These are phyloP conservation scores for Patellaria atrata DNA, from an alignment of 495 filamentous ascomycete genomes.

Conservation along the genomic window DNA sequence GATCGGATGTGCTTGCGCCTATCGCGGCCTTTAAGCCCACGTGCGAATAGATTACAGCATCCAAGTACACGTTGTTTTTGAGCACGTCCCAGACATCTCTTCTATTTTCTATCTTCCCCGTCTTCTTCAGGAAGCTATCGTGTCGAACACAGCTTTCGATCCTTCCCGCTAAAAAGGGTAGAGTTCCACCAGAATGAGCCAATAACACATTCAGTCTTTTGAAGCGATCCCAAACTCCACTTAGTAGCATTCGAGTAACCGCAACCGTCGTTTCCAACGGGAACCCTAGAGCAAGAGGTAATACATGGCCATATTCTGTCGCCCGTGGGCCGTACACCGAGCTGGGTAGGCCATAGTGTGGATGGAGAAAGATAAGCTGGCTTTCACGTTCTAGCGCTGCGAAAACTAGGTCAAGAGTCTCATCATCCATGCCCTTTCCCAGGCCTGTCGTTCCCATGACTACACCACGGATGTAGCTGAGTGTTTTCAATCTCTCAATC, in stretches of 20 bases:
- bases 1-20: constrained; percentile 44
- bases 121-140: constrained; percentile 52
- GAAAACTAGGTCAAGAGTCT: constrained; percentile 53
- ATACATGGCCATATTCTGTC: constrained; percentile 70
- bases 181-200: constrained; percentile 76
- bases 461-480: constrained; percentile 63
- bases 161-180: constrained; percentile 78
- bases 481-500: constrained; percentile 42
- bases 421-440: constrained; percentile 71
- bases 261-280: constrained; percentile 91
- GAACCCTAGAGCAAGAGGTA: constrained; percentile 77
- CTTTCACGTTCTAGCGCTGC: constrained; percentile 45
- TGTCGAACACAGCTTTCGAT: constrained; percentile 81
- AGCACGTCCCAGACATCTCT: constrained; percentile 68
- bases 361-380: constrained; percentile 71
- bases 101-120: constrained; percentile 31
- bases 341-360: constrained; percentile 78
- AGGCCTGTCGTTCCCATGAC: constrained; percentile 81
- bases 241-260: constrained; percentile 71
- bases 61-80: constrained; percentile 74
- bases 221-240: constrained; percentile 72
- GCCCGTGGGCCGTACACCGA: constrained; percentile 61
- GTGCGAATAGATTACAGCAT: constrained; percentile 71
- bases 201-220: constrained; percentile 57
- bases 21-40: constrained; percentile 64